A percentile compares a stretch with the other conserved stretches of the same genome.
Conservation (phyloP, 2,329 filamentous ascomycete genomes). For the Hypoxylon sp. region DNA sequence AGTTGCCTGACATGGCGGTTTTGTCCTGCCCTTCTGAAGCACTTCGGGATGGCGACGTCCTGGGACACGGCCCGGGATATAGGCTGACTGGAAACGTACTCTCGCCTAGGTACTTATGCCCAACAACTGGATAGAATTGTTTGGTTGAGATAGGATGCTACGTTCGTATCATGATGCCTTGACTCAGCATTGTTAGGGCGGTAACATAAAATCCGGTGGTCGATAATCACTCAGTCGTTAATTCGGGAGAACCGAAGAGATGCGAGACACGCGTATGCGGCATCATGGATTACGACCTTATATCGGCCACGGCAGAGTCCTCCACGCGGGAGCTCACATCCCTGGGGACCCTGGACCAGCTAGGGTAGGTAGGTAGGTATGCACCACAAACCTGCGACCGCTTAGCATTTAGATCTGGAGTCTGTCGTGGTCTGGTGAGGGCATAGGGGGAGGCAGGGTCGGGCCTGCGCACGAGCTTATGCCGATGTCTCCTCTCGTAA, state of each 20-base stretch:
- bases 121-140: constrained; percentile 10
- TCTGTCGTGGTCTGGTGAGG: constrained; percentile 26
- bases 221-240: not conserved
- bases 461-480: not conserved
- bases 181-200: constrained; percentile 14
- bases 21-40: constrained; percentile 3
- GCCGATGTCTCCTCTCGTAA: constrained; percentile 11
- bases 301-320: constrained; percentile 9
- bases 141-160: constrained; percentile 15
- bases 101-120: constrained; percentile 7
- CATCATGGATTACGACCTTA: constrained; percentile 34
- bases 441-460: too few relatives aligned
- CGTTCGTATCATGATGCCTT: constrained; percentile 20
- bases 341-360: constrained; percentile 26
- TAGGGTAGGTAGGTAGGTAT: too few relatives aligned
- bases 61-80: constrained; percentile 1
- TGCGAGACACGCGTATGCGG: constrained; percentile 19
- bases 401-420: constrained; percentile 27
- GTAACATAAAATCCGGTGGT: not conserved
- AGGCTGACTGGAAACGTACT: not conserved
- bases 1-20: constrained; percentile 32
- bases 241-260: constrained; percentile 11
- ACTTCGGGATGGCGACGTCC: not conserved
- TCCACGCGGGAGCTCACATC: constrained; percentile 13
- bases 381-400: constrained; percentile 1